These are phyloP conservation scores for Fraxinus sp. DNA, from an alignment of 305 asterid species.

Conservation along the genomic window DNA sequence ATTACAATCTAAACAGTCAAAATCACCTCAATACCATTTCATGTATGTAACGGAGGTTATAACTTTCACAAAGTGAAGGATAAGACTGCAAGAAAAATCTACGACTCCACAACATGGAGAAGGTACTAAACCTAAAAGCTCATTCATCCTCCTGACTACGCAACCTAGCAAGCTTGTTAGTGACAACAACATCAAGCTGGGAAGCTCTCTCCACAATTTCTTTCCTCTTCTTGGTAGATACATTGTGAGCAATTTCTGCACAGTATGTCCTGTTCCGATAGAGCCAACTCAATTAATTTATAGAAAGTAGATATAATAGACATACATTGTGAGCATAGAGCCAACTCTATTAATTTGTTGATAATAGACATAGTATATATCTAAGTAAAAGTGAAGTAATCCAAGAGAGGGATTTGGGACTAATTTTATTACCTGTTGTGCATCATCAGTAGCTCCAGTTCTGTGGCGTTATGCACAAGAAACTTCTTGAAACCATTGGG, in stretches of 20 bases:
- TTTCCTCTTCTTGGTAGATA: conserved; percentile 63
- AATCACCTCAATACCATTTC: not conserved
- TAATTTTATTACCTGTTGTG: conserved; percentile 47
- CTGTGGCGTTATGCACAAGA: conserved; percentile 55
- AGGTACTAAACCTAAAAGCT: not conserved
- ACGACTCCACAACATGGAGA: not conserved
- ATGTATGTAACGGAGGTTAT: not conserved
- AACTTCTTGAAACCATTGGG: conserved; percentile 73
- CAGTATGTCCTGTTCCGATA: conserved; percentile 42
- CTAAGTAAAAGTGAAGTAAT: not conserved
- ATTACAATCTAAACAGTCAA: not conserved
- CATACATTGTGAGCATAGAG: too few relatives aligned
- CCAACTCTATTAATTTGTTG: too few relatives aligned
- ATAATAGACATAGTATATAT: not conserved
- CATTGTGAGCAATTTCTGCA: conserved; percentile 69
- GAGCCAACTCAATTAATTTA: too few relatives aligned
- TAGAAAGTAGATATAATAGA: too few relatives aligned
- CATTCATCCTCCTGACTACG: conserved; percentile 76
- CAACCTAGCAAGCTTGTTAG: conserved; percentile 67
- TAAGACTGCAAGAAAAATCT: not conserved
- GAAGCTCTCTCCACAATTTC: conserved; percentile 67
- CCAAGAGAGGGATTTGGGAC: not conserved
- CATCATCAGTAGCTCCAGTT: conserved; percentile 67
- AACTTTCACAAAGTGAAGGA: not conserved
- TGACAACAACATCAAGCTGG: conserved; percentile 65